Base-by-base conservation (phyloP, 768 basidiomycete genomes). In the Termitomyces sp. region DNA sequence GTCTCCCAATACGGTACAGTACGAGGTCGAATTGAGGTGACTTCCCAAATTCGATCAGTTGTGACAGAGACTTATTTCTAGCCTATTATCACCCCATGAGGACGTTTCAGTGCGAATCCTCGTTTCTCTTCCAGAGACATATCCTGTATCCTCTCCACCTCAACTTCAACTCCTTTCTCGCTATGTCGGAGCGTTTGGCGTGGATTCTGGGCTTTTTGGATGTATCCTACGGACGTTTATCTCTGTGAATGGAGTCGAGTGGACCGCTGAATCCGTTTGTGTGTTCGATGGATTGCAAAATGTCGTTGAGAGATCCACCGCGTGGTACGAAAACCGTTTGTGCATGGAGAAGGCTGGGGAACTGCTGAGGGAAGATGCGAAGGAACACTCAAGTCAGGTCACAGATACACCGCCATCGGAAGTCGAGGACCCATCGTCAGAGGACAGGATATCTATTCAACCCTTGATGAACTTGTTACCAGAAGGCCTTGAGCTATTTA, bases 241-340 rank as follows among this genome's bases (percentile, higher is more conserved):
- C 52, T 92, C 92, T 3, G 64, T 76, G 20, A 80, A 77, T 51
- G 90, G 88, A 7, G 79, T 91, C n/a, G 88, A 91, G 59, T 95
- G 88, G 84, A 73, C 76, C 3, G 74, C 80, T 22, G 91, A 85
- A 29, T 76, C 75, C 1, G 85, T 94, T 16, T 92, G 89, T 59
- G 88, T 94, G 12, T 95, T 94, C 64, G 93, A 95, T 58, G 93
- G 93, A 11, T 68, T 94, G 25, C 90, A 93, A 68, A 83, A 76
- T 61, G 81, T 89, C 10, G 68, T 87, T 29, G 90, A 92, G 44
- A 73, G 75, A 15, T 87, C 85, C 57, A 72, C 76, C 22, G 62
- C 65, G 36, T 94, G 92, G 92, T 88, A 91, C 60, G 78, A 79
- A 56, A 82, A 85, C n/a, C 83, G 76, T 16, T 70, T 88, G 23